These are phyloP conservation scores for Pleurotus salmoneostramineus DNA, from an alignment of 768 basidiomycete genomes.

Conservation along the genomic window DNA sequence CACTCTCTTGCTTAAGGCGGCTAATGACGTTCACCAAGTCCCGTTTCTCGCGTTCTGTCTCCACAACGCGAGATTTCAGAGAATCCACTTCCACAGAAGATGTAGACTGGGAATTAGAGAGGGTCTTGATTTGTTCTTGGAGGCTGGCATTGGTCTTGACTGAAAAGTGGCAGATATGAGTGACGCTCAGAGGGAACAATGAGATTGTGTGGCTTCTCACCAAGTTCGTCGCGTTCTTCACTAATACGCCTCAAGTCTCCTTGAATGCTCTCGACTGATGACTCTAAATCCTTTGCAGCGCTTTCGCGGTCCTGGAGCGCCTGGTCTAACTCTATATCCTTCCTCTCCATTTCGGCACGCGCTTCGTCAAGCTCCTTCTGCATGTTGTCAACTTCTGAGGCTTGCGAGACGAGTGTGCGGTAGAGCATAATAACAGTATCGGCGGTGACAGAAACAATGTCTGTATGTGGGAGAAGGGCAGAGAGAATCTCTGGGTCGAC, in stretches of 20 bases:
- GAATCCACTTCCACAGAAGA: conserved; percentile 60
- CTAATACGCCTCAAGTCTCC: conserved; percentile 54
- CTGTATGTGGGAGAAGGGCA: conserved; percentile 56
- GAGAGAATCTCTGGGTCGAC: conserved; percentile 60
- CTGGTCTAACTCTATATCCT: conserved; percentile 83
- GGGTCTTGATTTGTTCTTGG: conserved; percentile 50
- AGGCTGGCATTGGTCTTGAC: conserved; percentile 42
- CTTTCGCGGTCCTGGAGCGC: conserved; percentile 76
- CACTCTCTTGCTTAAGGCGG: conserved; percentile 71
- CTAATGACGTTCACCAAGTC: conserved; percentile 83
- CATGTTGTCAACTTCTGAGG: conserved; percentile 47
- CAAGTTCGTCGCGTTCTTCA: conserved; percentile 62
- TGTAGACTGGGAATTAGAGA: conserved; percentile 56
- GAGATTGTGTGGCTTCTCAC: conserved; percentile 30
- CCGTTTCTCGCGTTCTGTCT: conserved; percentile 86
- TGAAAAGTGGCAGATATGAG: conserved; percentile 24
- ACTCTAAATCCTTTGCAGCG: conserved; percentile 52
- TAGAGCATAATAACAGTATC: conserved; percentile 64
- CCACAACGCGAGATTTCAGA: conserved; percentile 60
- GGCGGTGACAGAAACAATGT: conserved; percentile 50
- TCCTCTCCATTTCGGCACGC: conserved; percentile 62
- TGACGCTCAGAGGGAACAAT: conserved; percentile 3
- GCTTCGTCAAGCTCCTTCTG: conserved; percentile 68
- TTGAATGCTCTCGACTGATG: conserved; percentile 44
- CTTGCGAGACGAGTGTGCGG: conserved; percentile 54